A percentile compares a stretch with the other conserved stretches of the same genome.
Evolutionary conservation across 2,329 filamentous ascomycete genomes (phyloP).

Genomic region (Albifimbria verrucaria): DNA sequence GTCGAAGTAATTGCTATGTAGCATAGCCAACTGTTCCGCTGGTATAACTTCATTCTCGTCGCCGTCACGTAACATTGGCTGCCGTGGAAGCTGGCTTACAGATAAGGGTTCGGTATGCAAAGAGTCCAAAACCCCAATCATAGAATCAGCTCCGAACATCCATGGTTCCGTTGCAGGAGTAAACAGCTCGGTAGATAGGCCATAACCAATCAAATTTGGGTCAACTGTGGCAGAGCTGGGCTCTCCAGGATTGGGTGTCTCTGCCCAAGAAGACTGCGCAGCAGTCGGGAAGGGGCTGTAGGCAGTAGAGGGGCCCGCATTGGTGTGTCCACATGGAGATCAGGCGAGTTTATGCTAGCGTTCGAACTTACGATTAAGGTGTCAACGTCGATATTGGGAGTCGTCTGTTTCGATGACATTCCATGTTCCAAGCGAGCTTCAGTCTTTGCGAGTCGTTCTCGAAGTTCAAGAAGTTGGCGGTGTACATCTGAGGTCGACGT

Average conservation of each 20-base stretch:
- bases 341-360: background rate
- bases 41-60: constrained; percentile 1
- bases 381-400: too few species aligned
- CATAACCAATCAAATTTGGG: background rate
- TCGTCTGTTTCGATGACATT: background rate
- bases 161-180: background rate
- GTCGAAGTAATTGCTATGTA: constrained; percentile 6
- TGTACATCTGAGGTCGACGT: background rate
- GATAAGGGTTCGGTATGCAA: background rate
- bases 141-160: background rate
- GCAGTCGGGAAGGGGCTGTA: background rate
- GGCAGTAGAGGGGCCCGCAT: too few species aligned
- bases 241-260: background rate
- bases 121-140: background rate
- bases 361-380: background rate
- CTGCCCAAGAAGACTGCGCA: background rate
- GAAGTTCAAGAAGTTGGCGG: background rate
- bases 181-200: background rate
- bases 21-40: background rate
- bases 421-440: background rate
- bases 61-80: background rate
- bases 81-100: background rate
- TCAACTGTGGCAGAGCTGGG: background rate
- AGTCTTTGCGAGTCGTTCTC: background rate
- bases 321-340: background rate